phyloP scores from a whole-genome alignment of 2,329 filamentous ascomycete genomes.

The Aspergillus sp. region DNA sequence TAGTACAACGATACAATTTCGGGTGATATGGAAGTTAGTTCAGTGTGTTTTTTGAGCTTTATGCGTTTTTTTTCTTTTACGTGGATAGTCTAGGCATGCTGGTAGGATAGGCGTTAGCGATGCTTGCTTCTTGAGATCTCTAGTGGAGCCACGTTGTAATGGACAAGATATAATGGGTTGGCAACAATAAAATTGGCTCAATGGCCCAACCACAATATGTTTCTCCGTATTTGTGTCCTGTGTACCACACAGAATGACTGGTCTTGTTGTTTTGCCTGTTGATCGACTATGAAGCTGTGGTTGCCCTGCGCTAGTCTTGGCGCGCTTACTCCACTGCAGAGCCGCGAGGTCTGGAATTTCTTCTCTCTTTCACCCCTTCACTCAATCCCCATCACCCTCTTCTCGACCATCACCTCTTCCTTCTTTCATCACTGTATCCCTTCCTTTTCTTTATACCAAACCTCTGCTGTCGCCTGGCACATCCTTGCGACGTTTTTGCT shows the following conservation, averaged over 20 bases:
- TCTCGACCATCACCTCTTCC: constrained; percentile 3
- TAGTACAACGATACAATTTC: constrained; percentile 3
- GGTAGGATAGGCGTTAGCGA: constrained; percentile 6
- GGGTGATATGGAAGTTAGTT: constrained; percentile 1
- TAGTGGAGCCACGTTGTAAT: neutral
- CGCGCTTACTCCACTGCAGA: constrained; percentile 3
- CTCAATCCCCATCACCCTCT: constrained; percentile 4
- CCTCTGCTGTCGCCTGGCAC: too few relatives aligned
- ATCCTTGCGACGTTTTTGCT: too few relatives aligned
- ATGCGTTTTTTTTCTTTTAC: constrained; percentile 3
- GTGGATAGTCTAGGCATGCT: neutral
- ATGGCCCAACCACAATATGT: too few relatives aligned
- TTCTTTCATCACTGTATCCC: constrained; percentile 4
- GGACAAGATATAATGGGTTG: neutral
- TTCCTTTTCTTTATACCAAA: neutral
- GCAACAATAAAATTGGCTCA: too few relatives aligned
- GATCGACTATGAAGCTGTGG: too few relatives aligned
- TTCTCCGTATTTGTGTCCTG: too few relatives aligned
- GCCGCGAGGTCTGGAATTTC: constrained; percentile 6
- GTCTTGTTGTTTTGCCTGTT: too few relatives aligned
- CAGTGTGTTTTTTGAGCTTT: constrained; percentile 2
- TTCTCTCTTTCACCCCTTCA: constrained; percentile 12
- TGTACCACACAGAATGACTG: too few relatives aligned
- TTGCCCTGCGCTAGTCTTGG: neutral
- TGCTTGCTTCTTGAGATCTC: neutral